Conservation (phyloP, 169 alveolate genomes). For the Plasmodium ovale region DNA sequence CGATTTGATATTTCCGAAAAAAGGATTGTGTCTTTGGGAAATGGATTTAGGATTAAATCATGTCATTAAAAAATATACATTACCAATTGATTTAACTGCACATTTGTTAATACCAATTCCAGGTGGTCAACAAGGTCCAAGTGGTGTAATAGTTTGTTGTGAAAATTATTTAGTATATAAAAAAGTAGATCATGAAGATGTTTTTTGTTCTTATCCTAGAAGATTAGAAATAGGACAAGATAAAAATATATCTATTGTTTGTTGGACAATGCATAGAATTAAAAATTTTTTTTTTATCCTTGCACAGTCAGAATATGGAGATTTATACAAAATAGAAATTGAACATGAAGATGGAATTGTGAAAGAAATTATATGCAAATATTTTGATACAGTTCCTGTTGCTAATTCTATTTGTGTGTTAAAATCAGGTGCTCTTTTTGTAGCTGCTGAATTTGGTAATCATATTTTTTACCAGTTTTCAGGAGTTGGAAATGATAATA, state of each 20-base stretch:
- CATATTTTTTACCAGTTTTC: conserved; percentile 91
- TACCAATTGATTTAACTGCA: conserved; percentile 89
- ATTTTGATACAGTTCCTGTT: conserved; percentile 98
- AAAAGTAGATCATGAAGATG: conserved; percentile 94
- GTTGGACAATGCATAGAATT: conserved; percentile 93
- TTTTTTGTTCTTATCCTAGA: conserved; percentile 94
- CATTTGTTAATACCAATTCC: conserved; percentile 95
- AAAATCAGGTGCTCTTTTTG: conserved; percentile 96
- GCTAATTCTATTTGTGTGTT: conserved; percentile 94
- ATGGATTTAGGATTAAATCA: conserved; percentile 99
- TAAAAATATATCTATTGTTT: conserved; percentile 90
- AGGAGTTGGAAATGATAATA: conserved; percentile 86
- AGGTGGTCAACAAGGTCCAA: conserved; percentile 97
- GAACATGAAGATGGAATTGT: conserved; percentile 92
- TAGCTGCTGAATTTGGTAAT: conserved; percentile 97
- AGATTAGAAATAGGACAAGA: conserved; percentile 93
- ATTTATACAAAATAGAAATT: conserved; percentile 91
- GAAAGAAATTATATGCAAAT: conserved; percentile 90
- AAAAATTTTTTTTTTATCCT: conserved; percentile 95
- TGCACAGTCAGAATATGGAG: conserved; percentile 97
- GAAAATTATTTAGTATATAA: conserved; percentile 95
- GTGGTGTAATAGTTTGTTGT: conserved; percentile 98
- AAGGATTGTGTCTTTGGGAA: conserved; percentile 95
- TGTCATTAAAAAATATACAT: conserved; percentile 94
- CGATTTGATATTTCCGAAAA: conserved; percentile 82